phyloP scores from a whole-genome alignment of 306 rosid species.

The Vachellia pachyceras region DNA sequence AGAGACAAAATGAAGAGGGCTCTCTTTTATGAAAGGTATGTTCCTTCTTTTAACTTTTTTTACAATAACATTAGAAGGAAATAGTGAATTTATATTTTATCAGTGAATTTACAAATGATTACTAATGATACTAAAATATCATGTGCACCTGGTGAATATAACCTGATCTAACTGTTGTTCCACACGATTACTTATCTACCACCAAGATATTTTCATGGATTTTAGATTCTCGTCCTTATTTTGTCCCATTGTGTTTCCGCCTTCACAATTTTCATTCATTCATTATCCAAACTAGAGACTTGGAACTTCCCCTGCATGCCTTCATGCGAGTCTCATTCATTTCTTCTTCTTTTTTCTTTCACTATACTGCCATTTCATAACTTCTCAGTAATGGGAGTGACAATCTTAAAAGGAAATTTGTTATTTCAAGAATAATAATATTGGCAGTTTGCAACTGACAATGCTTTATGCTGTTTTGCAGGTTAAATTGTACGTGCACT shows the following conservation, averaged over 20 bases:
- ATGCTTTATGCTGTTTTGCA: constrained; percentile 23
- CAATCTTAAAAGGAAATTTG: background rate
- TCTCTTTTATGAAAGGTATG: too few relatives aligned
- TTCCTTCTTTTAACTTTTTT: too few relatives aligned
- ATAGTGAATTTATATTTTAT: too few relatives aligned
- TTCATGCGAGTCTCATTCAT: constrained; percentile 46
- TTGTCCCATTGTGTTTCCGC: background rate
- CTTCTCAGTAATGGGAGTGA: background rate
- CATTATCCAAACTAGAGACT: constrained; percentile 42
- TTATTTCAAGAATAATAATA: background rate
- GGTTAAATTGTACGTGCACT: constrained; percentile 44
- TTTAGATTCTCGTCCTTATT: constrained; percentile 27
- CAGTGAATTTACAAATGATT: too few relatives aligned
- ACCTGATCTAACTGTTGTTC: too few relatives aligned
- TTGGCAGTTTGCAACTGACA: constrained; percentile 15
- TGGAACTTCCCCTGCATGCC: constrained; percentile 20
- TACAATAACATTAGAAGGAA: too few relatives aligned
- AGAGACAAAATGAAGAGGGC: too few relatives aligned
- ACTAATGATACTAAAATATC: too few relatives aligned
- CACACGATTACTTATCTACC: too few relatives aligned
- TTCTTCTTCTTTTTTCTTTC: too few relatives aligned
- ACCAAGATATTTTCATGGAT: constrained; percentile 39
- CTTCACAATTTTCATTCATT: constrained; percentile 31
- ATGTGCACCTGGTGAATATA: too few relatives aligned
- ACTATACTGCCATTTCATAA: background rate